These are phyloP conservation scores for Trypanosoma avium DNA, from an alignment of 208 protist species.

Conservation along the genomic window DNA sequence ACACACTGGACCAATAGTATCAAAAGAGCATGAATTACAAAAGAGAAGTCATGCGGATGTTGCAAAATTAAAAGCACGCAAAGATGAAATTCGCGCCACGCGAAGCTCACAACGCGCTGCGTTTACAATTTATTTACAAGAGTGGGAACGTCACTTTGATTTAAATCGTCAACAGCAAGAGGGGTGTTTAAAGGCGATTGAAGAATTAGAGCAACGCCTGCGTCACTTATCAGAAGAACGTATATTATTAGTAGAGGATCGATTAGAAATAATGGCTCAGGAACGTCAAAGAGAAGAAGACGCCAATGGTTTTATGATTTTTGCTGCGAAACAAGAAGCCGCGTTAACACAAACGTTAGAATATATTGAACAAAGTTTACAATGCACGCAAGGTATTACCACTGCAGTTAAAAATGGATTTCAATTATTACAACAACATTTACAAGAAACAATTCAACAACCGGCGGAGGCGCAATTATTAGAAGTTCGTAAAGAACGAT, in stretches of 20 bases:
- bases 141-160: constrained; percentile 54
- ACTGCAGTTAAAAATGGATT: constrained; percentile 30
- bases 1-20: constrained; percentile 15
- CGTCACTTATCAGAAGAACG: constrained; percentile 47
- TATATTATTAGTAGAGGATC: constrained; percentile 47
- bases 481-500: constrained; percentile 56
- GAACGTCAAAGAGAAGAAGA: constrained; percentile 61
- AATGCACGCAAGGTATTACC: constrained; percentile 24
- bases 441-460: constrained; percentile 34
- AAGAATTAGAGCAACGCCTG: constrained; percentile 69
- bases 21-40: constrained; percentile 23
- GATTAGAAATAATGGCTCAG: constrained; percentile 40
- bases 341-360: constrained; percentile 22
- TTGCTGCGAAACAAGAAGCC: constrained; percentile 42
- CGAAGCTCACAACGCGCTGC: constrained; percentile 36
- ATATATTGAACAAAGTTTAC: constrained; percentile 37
- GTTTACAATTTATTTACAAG: constrained; percentile 33
- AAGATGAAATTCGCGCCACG: constrained; percentile 28
- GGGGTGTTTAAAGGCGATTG: constrained; percentile 62
- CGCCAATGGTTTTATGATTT: constrained; percentile 48
- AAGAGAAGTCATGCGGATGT: constrained; percentile 34
- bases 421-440: constrained; percentile 38
- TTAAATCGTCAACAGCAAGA: constrained; percentile 65
- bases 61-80: constrained; percentile 33
- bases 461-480: constrained; percentile 36